Conservation (phyloP, 2,329 filamentous ascomycete genomes). For the Seiridium cupressi region DNA sequence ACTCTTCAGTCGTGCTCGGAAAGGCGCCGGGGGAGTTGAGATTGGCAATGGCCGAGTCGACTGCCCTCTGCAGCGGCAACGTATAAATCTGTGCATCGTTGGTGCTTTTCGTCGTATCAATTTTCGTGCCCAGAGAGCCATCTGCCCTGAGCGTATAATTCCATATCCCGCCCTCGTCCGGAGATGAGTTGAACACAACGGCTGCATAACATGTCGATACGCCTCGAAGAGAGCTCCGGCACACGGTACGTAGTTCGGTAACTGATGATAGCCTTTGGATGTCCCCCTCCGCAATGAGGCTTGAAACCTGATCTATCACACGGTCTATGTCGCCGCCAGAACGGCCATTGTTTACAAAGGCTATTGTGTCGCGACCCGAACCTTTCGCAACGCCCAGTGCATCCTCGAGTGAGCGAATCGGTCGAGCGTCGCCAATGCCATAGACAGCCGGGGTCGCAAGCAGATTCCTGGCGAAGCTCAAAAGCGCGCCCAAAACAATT, state of each 20-base stretch:
- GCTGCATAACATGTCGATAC: conserved; percentile 73
- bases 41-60: conserved; percentile 70
- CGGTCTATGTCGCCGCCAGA: conserved; percentile 68
- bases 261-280: conserved; percentile 54
- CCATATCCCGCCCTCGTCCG: conserved; percentile 72
- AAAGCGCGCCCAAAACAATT: conserved; percentile 55
- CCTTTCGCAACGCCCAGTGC: conserved; percentile 58
- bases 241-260: conserved; percentile 59
- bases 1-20: conserved; percentile 57
- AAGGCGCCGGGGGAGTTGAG: conserved; percentile 43
- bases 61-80: conserved; percentile 74
- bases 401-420: conserved; percentile 62
- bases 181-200: conserved; percentile 73
- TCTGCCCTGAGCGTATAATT: conserved; percentile 85
- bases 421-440: conserved; percentile 64
- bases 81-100: conserved; percentile 79
- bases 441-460: conserved; percentile 75
- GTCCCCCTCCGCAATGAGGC: conserved; percentile 53
- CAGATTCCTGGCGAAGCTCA: conserved; percentile 75
- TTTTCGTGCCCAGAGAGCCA: conserved; percentile 62
- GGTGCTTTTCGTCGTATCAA: conserved; percentile 60
- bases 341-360: conserved; percentile 75
- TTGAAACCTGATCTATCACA: conserved; percentile 64
- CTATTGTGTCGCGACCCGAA: conserved; percentile 63
- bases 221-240: conserved; percentile 62